These are phyloP conservation scores for Thraustotheca clavata DNA, from an alignment of 352 stramenopile species.

Conservation along the genomic window DNA sequence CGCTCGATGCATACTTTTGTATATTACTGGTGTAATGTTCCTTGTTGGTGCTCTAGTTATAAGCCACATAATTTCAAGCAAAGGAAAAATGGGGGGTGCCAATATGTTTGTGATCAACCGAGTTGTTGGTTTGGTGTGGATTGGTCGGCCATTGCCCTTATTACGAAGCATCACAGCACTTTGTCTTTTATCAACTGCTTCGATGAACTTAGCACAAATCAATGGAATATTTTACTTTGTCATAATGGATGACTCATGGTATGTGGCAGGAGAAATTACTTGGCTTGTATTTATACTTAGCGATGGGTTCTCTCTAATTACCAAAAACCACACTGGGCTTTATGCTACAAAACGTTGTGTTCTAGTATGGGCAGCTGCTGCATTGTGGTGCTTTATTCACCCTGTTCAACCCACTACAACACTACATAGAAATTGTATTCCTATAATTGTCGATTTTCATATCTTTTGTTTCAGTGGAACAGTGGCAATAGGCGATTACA, in stretches of 20 bases:
- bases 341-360: constrained; percentile 3
- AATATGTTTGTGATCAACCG: constrained; percentile 20
- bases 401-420: background rate
- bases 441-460: constrained; percentile 4
- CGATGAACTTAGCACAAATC: background rate
- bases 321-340: background rate
- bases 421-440: background rate
- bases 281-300: constrained; percentile 19
- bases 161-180: background rate
- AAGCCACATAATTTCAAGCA: background rate
- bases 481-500: background rate
- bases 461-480: constrained; percentile 5
- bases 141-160: constrained; percentile 8
- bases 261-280: background rate
- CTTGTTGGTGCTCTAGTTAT: background rate
- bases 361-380: background rate
- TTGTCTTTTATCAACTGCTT: constrained; percentile 1
- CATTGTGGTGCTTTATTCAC: background rate
- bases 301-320: constrained; percentile 1
- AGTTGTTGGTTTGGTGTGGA: constrained; percentile 1
- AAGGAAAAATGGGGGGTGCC: background rate
- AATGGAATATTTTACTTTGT: background rate
- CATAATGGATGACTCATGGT: background rate
- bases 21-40: constrained; percentile 6
- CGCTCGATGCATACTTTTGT: background rate